phyloP scores from a whole-genome alignment of 2,329 filamentous ascomycete genomes.

The Bipolaris zeicola region DNA sequence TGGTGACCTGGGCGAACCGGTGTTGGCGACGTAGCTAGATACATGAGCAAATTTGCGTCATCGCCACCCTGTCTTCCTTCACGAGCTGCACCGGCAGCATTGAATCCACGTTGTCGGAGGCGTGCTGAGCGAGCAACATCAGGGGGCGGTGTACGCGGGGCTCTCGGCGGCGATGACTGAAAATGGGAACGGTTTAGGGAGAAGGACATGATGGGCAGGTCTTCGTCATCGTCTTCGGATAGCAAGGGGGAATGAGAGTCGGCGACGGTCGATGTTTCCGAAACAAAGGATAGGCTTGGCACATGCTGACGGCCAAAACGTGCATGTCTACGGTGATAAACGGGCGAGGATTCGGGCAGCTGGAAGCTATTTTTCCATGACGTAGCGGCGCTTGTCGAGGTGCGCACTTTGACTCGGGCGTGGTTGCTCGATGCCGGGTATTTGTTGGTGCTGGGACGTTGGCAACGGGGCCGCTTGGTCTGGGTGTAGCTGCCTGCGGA shows the following conservation, averaged over 20 bases:
- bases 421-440: slow-evolving; percentile 56
- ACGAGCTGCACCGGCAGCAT: slow-evolving; percentile 47
- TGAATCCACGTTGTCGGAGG: slow-evolving; percentile 48
- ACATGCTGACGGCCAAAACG: slow-evolving; percentile 73
- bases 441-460: slow-evolving; percentile 27
- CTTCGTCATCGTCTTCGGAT: slow-evolving; percentile 81
- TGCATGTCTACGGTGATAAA: slow-evolving; percentile 74
- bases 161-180: slow-evolving; percentile 76
- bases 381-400: slow-evolving; percentile 61
- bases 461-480: slow-evolving; percentile 45
- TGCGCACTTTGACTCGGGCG: slow-evolving; percentile 72
- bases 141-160: slow-evolving; percentile 50
- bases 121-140: slow-evolving; percentile 49
- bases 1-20: slow-evolving; percentile 66
- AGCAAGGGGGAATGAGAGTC: slow-evolving; percentile 64
- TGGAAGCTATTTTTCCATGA: slow-evolving; percentile 80
- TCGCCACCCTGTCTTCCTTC: slow-evolving; percentile 72
- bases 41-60: slow-evolving; percentile 83
- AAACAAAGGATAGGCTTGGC: slow-evolving; percentile 79
- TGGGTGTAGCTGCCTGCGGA: slow-evolving; percentile 60
- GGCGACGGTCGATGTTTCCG: slow-evolving; percentile 70
- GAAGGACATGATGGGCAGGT: slow-evolving; percentile 78
- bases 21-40: slow-evolving; percentile 89
- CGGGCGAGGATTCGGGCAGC: slow-evolving; percentile 83
- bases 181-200: slow-evolving; percentile 61